Evolutionary conservation across 768 basidiomycete genomes (phyloP).

Genomic region (Suillus cothurnatus): DNA sequence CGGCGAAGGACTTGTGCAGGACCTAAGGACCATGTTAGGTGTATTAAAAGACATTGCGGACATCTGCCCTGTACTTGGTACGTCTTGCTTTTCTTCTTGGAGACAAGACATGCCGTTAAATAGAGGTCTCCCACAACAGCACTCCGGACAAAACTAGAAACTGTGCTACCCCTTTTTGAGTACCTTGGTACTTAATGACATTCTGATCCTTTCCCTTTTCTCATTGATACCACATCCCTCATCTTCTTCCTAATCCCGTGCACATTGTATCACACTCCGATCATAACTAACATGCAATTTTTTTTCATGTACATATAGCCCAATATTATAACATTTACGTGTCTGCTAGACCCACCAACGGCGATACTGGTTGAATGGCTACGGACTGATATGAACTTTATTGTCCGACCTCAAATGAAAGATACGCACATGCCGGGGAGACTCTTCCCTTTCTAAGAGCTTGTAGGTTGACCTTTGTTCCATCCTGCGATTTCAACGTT

Average conservation of each 20-base stretch:
- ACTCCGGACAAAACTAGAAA: conserved; percentile 27
- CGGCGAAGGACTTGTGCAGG: conserved; percentile 13
- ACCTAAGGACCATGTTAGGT: conserved; percentile 19
- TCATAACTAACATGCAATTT: not conserved
- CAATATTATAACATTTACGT: not conserved
- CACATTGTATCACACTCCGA: not conserved
- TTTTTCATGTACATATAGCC: not conserved
- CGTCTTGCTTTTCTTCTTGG: conserved; percentile 7
- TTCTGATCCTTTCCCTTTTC: not conserved
- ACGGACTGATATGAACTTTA: not conserved
- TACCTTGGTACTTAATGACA: conserved; percentile 1
- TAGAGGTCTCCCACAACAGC: conserved; percentile 13
- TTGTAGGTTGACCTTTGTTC: conserved; percentile 18
- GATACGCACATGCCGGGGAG: conserved; percentile 28
- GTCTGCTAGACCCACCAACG: not conserved
- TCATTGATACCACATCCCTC: not conserved
- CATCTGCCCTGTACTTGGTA: conserved; percentile 22
- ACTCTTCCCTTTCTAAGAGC: conserved; percentile 20
- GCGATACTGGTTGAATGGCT: not conserved
- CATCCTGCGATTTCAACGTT: conserved; percentile 25
- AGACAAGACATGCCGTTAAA: not conserved
- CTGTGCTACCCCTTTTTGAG: conserved; percentile 25
- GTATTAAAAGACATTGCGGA: conserved; percentile 21
- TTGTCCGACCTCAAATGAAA: not conserved
- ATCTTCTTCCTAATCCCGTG: not conserved